phyloP scores from a whole-genome alignment of 495 filamentous ascomycete species.

The Hypomontagnella monticulosa region DNA sequence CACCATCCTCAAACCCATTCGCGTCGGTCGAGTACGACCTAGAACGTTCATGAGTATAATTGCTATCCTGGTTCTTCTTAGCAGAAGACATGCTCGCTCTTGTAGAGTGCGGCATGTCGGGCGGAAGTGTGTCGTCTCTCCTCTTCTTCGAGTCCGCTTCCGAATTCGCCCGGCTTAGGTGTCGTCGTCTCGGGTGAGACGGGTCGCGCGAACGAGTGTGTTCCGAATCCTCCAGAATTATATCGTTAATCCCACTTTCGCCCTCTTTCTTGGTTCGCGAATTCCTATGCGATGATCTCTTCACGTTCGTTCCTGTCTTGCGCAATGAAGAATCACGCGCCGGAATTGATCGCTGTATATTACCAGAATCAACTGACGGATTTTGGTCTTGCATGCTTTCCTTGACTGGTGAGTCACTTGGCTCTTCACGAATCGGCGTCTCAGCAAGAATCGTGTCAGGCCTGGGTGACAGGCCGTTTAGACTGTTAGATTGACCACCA shows the following conservation, averaged over 20 bases:
- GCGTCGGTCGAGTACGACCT: slow-evolving; percentile 40
- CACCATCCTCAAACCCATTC: slow-evolving; percentile 66
- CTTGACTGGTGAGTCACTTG: slow-evolving; percentile 45
- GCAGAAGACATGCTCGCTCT: slow-evolving; percentile 14
- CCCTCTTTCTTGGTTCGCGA: slow-evolving; percentile 53
- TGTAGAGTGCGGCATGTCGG: slow-evolving; percentile 40
- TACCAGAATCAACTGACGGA: slow-evolving; percentile 29
- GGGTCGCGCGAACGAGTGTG: slow-evolving; percentile 43
- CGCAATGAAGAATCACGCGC: slow-evolving; percentile 73
- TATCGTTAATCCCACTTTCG: slow-evolving; percentile 45
- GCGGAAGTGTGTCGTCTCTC: slow-evolving; percentile 33
- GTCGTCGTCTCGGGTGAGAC: slow-evolving; percentile 45
- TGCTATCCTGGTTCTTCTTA: slow-evolving; percentile 29
- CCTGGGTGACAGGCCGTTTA: slow-evolving; percentile 48
- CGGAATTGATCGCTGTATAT: slow-evolving; percentile 63
- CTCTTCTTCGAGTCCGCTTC: slow-evolving; percentile 31
- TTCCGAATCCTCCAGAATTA: slow-evolving; percentile 44
- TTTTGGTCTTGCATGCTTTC: slow-evolving; percentile 28
- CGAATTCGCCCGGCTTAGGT: slow-evolving; percentile 33
- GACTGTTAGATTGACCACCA: slow-evolving; percentile 45
- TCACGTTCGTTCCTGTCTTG: slow-evolving; percentile 58
- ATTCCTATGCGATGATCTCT: slow-evolving; percentile 52
- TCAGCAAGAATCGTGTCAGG: slow-evolving; percentile 61
- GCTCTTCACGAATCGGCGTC: slow-evolving; percentile 63
- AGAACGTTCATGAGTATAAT: slow-evolving; percentile 40